Percentiles rank a stretch among this genome's conserved stretches.
phyloP scores from a whole-genome alignment of 352 stramenopile species.

The Phytopythium sindhum region DNA sequence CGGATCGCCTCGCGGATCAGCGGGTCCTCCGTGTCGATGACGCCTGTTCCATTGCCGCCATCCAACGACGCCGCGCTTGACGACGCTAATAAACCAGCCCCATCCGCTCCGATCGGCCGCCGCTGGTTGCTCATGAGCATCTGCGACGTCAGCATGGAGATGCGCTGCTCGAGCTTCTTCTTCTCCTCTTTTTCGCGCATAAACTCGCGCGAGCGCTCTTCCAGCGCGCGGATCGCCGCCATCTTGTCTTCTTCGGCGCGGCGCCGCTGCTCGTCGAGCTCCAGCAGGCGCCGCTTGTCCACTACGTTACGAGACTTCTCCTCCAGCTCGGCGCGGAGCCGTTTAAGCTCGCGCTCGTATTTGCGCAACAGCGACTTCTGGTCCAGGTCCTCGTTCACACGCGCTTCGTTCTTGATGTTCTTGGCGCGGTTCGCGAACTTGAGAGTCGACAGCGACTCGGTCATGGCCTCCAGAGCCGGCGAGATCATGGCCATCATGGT shows the following conservation, averaged over 20 bases:
- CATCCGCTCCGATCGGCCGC: slow-evolving; percentile 4
- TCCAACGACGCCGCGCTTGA: slow-evolving; percentile 5
- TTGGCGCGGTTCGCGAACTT: slow-evolving; percentile 94
- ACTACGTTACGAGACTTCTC: slow-evolving; percentile 92
- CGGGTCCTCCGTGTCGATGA: slow-evolving; percentile 68
- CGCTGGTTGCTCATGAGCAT: slow-evolving; percentile 88
- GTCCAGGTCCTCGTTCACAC: slow-evolving; percentile 92
- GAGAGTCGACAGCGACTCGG: slow-evolving; percentile 91
- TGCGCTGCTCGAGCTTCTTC: slow-evolving; percentile 91
- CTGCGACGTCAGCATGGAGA: slow-evolving; percentile 90
- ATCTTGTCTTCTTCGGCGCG: slow-evolving; percentile 94
- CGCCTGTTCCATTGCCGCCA: slow-evolving; percentile 14
- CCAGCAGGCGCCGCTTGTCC: slow-evolving; percentile 89
- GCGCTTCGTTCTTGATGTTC: slow-evolving; percentile 90
- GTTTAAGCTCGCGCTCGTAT: slow-evolving; percentile 94
- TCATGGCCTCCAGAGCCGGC: slow-evolving; percentile 85
- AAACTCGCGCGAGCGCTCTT: slow-evolving; percentile 90
- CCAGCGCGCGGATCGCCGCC: slow-evolving; percentile 90
- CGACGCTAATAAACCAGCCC: slow-evolving; percentile 10
- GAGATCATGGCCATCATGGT: slow-evolving; percentile 97
- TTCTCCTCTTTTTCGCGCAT: slow-evolving; percentile 96
- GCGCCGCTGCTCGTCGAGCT: slow-evolving; percentile 86
- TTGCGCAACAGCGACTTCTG: slow-evolving; percentile 92
- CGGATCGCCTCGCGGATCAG: slow-evolving; percentile 82
- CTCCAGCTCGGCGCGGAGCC: slow-evolving; percentile 89